Evolutionary conservation across 805 yeast species (phyloP).

Genomic region (Candida verbasci): DNA sequence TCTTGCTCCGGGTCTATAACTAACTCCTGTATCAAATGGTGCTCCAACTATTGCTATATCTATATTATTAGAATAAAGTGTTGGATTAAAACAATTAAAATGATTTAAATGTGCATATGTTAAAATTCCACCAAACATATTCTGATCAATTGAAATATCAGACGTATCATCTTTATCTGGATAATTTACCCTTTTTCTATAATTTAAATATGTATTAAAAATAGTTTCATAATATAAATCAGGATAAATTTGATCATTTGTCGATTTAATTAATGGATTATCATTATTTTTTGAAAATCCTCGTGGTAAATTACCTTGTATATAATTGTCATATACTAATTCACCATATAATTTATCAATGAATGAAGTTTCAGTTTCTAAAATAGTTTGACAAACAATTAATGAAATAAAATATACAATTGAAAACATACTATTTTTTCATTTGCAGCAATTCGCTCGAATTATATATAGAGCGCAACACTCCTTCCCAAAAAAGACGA

Average conservation of each 20-base stretch:
- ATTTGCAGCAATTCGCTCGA: background rate
- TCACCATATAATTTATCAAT: constrained; percentile 25
- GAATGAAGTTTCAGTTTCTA: constrained; percentile 8
- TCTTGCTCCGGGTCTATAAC: constrained; percentile 54
- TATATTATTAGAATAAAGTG: constrained; percentile 9
- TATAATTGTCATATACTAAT: constrained; percentile 12
- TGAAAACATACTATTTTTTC: background rate
- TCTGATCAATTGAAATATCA: constrained; percentile 18
- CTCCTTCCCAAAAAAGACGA: no score
- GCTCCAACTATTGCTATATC: constrained; percentile 59
- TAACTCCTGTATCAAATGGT: constrained; percentile 55
- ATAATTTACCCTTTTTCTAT: constrained; percentile 16
- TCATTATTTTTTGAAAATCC: no score
- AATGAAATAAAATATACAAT: background rate
- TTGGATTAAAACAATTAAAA: constrained; percentile 44
- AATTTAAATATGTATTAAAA: constrained; percentile 4
- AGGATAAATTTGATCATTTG: constrained; percentile 1
- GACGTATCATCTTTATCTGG: constrained; percentile 34
- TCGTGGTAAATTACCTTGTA: background rate
- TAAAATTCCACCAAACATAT: constrained; percentile 46
- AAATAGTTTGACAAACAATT: background rate
- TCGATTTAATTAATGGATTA: constrained; percentile 1
- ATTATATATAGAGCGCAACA: no score
- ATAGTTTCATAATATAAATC: constrained; percentile 2
- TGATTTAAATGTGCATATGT: constrained; percentile 50